Evolutionary conservation across 2,329 filamentous ascomycete species (phyloP).

Genomic region (Chaetomium sp.): DNA sequence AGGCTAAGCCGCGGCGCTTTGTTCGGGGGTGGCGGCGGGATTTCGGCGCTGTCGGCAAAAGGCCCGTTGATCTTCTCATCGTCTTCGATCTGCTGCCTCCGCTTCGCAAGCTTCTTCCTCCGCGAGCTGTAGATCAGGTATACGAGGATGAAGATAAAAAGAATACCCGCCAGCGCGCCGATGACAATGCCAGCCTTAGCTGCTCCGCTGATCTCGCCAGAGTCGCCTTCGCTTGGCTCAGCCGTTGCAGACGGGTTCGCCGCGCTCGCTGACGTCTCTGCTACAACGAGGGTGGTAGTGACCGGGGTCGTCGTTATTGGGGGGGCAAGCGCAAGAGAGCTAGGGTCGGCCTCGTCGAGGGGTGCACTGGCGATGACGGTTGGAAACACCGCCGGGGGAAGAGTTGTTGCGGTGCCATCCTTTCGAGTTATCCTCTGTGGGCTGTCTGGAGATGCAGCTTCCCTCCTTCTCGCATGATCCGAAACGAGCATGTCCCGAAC

Average conservation of each 20-base stretch:
- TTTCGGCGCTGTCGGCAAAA: slow-evolving; percentile 42
- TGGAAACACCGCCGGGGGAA: not conserved
- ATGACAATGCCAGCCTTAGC: slow-evolving; percentile 82
- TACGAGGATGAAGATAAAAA: slow-evolving; percentile 65
- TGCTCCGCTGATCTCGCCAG: slow-evolving; percentile 44
- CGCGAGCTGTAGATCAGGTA: slow-evolving; percentile 71
- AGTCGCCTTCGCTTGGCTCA: slow-evolving; percentile 28
- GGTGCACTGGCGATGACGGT: not conserved
- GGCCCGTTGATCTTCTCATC: slow-evolving; percentile 65
- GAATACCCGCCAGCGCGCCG: slow-evolving; percentile 72
- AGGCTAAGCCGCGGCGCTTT: slow-evolving; percentile 80
- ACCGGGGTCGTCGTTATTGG: slow-evolving; percentile 5
- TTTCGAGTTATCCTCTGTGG: not conserved
- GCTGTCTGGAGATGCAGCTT: not conserved
- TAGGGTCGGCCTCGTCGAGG: not conserved
- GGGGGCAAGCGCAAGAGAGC: slow-evolving; percentile 36
- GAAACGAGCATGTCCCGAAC: slow-evolving; percentile 11
- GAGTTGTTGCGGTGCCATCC: not conserved
- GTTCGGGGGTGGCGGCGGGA: slow-evolving; percentile 44
- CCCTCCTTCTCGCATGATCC: slow-evolving; percentile 1
- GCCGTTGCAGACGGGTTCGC: slow-evolving; percentile 28
- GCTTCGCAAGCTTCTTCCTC: slow-evolving; percentile 65
- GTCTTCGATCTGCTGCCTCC: slow-evolving; percentile 52
- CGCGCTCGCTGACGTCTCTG: slow-evolving; percentile 25
- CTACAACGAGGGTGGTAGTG: not conserved